Evolutionary conservation across 345 rosid species (phyloP).

Genomic region (Noccaea bulbosa): DNA sequence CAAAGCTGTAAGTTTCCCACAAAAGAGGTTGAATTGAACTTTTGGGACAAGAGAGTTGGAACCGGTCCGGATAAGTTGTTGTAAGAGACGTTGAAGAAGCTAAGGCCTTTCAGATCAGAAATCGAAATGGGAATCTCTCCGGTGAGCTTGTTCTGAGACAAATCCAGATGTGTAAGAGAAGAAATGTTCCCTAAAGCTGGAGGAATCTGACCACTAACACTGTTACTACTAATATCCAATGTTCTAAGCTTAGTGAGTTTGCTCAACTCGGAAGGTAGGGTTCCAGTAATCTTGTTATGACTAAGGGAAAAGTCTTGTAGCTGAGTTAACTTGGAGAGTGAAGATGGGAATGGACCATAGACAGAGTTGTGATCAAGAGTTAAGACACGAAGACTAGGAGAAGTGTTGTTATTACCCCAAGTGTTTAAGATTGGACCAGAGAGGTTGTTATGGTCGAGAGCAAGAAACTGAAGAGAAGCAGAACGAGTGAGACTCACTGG

Average conservation of each 20-base stretch:
- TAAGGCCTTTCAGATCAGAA: conserved; percentile 53
- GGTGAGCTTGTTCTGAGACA: conserved; percentile 60
- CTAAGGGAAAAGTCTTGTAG: conserved; percentile 61
- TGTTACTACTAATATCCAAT: conserved; percentile 63
- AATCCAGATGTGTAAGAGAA: conserved; percentile 55
- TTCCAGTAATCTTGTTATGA: conserved; percentile 62
- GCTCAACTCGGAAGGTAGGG: conserved; percentile 57
- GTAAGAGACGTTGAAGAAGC: conserved; percentile 75
- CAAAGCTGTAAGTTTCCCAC: conserved; percentile 79
- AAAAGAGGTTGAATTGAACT: conserved; percentile 76
- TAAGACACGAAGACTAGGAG: conserved; percentile 45
- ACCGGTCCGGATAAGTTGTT: conserved; percentile 89
- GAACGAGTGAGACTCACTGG: conserved; percentile 55
- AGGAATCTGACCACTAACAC: conserved; percentile 67
- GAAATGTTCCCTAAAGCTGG: conserved; percentile 53
- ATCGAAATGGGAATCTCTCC: conserved; percentile 78
- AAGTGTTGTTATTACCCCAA: conserved; percentile 46
- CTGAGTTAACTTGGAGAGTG: conserved; percentile 51
- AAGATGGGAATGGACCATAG: conserved; percentile 62
- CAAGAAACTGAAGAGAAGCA: conserved; percentile 56
- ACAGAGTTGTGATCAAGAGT: conserved; percentile 52
- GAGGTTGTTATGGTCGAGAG: conserved; percentile 64
- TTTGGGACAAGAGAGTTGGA: conserved; percentile 65
- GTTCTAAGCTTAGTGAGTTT: conserved; percentile 60
- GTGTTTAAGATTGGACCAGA: conserved; percentile 58